A percentile compares a stretch with the other conserved stretches of the same genome.
Evolutionary conservation across 78 protist species (phyloP).

Genomic region (Tieghemostelium lacteum): DNA sequence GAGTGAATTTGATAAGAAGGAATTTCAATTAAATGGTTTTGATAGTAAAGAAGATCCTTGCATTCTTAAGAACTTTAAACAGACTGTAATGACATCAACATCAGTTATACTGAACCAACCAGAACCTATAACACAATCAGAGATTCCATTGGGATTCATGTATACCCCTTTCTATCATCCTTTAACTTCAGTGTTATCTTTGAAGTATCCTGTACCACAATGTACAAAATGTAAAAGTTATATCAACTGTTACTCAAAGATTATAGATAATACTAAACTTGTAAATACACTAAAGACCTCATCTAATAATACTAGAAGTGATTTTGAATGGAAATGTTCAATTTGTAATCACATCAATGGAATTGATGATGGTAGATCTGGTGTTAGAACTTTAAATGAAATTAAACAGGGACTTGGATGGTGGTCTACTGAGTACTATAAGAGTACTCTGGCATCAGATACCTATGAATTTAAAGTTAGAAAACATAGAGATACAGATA

Average conservation of each 20-base stretch:
- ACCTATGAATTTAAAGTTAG: slow-evolving; percentile 32
- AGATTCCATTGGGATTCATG: slow-evolving; percentile 45
- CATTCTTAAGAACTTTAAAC: slow-evolving; percentile 2
- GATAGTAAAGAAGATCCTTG: neutral
- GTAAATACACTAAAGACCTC: no score
- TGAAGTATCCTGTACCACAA: slow-evolving; percentile 17
- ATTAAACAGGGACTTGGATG: slow-evolving; percentile 56
- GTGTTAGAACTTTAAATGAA: slow-evolving; percentile 43
- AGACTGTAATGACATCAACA: slow-evolving; percentile 43
- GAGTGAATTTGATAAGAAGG: neutral
- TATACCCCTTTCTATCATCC: slow-evolving; percentile 62
- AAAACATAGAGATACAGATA: neutral
- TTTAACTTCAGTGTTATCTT: slow-evolving; percentile 4
- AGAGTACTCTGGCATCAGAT: slow-evolving; percentile 25
- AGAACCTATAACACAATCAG: slow-evolving; percentile 32
- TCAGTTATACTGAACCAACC: neutral
- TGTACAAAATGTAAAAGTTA: slow-evolving; percentile 26
- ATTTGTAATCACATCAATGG: slow-evolving; percentile 5
- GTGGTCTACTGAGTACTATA: slow-evolving; percentile 39
- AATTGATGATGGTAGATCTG: slow-evolving; percentile 46
- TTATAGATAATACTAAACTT: neutral
- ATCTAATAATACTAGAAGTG: neutral
- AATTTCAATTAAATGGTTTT: neutral
- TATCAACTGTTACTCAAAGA: slow-evolving; percentile 44
- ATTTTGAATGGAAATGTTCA: slow-evolving; percentile 40